Base-by-base conservation (phyloP, 2,329 filamentous ascomycete genomes). In the Thermochaetoides dissita region DNA sequence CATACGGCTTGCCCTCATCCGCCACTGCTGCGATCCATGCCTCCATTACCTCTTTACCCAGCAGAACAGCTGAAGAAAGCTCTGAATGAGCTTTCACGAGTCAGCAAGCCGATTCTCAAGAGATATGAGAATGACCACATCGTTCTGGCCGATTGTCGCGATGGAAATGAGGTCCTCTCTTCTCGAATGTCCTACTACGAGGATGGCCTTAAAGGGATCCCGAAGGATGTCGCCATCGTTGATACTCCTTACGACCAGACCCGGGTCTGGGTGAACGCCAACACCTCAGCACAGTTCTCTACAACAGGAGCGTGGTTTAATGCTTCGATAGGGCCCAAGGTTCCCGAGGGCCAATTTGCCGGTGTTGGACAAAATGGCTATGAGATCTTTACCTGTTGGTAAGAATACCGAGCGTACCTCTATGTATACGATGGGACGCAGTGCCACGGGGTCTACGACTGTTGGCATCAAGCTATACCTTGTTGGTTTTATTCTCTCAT, bases 131-230 rank as follows among this genome's bases (percentile, higher is more conserved):
- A 34, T 30, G 55, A 58, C 39, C 52, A 60, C 42, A 56, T 61
- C 39, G 50, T 59, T 12, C 53, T 61, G 10, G 54, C 54, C 36
- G 54, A 61, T 48, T 61, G 58, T 49, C 44, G 38, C 10, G 48
- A 49, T 28, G 37, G 31, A 7, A n/a, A 12, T 11, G 42, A 45
- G 10, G 45, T 52, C 12, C 35, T 53, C 6, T 57, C 57, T 8
- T 61, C 58, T 4, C 55, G 60, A 43, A 55, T 57, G 45, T 52
- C 58, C 39, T 61, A 60, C 47, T 61, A 51, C 46, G 24, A 33
- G 2, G 46, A 46, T 10, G 17, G 41, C 2, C 49, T 50, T 6
- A 44, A 47, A 30, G 17, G 28, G 10, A 37, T 34, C 8, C 58
- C 58, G 0, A 32, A 53, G 6, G 59, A 60, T 34, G 51, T 57